Evolutionary conservation across 2,329 filamentous ascomycete genomes (phyloP).

Genomic region (Epichloe sibirici): DNA sequence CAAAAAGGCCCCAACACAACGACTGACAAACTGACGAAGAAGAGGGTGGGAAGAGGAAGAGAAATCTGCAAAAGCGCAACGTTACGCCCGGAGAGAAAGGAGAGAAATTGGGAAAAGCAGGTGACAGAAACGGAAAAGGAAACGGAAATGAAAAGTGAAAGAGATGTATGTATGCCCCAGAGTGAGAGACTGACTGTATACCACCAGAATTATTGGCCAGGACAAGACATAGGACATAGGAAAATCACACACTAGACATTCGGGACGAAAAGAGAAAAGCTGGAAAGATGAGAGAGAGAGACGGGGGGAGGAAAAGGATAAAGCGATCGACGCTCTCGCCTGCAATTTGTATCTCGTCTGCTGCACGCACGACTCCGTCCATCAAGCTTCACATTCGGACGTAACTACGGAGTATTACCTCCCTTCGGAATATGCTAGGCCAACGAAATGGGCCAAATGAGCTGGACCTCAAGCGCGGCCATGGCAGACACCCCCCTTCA

Average conservation of each 20-base stretch:
- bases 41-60: neutral
- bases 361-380: neutral
- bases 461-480: neutral
- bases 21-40: neutral
- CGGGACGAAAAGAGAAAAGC: neutral
- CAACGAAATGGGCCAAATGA: neutral
- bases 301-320: neutral
- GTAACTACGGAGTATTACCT: no score
- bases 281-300: neutral
- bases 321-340: neutral
- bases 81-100: neutral
- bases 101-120: neutral
- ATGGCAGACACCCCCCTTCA: neutral
- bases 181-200: neutral
- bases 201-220: neutral
- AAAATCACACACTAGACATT: neutral
- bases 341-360: slow-evolving; percentile 2
- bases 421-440: neutral
- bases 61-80: neutral
- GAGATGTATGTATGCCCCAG: neutral
- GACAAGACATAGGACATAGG: neutral
- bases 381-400: neutral
- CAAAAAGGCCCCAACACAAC: neutral
- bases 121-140: neutral
- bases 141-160: neutral